Evolutionary conservation across 345 rosid genomes (phyloP).

Genomic region (Salix caprea): DNA sequence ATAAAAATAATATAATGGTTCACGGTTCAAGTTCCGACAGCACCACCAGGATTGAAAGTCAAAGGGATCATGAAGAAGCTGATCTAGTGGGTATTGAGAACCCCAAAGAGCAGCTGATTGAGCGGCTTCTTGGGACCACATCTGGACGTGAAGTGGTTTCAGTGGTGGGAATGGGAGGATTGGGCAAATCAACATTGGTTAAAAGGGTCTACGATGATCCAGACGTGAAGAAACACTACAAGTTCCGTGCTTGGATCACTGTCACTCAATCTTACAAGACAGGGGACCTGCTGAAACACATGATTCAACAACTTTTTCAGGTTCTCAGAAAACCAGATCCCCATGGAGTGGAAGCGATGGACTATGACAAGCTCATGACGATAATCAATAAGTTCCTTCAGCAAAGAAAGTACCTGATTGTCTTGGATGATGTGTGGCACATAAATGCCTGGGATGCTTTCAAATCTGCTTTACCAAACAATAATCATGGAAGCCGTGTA

Average conservation of each 20-base stretch:
- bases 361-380: not conserved
- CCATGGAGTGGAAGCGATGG: not conserved
- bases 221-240: constrained; percentile 18
- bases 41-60: not conserved
- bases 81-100: not conserved
- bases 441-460: constrained; percentile 17
- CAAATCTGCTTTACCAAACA: constrained; percentile 16
- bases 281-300: constrained; percentile 9
- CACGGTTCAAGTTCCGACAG: constrained; percentile 1
- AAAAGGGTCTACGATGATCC: constrained; percentile 1
- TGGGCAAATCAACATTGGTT: constrained; percentile 17
- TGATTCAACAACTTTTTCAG: constrained; percentile 8
- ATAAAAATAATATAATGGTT: constrained; percentile 9
- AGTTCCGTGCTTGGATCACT: constrained; percentile 13
- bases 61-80: constrained; percentile 19
- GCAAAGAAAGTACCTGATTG: constrained; percentile 16
- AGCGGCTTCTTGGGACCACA: constrained; percentile 7
- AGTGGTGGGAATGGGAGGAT: constrained; percentile 10
- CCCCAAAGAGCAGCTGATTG: constrained; percentile 7
- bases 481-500: constrained; percentile 14
- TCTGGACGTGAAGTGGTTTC: constrained; percentile 4
- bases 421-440: constrained; percentile 25
- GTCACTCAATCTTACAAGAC: constrained; percentile 3
- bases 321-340: constrained; percentile 6
- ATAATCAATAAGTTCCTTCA: not conserved